These are phyloP conservation scores for Daldinia loculata DNA, from an alignment of 495 filamentous ascomycete genomes.

Conservation along the genomic window DNA sequence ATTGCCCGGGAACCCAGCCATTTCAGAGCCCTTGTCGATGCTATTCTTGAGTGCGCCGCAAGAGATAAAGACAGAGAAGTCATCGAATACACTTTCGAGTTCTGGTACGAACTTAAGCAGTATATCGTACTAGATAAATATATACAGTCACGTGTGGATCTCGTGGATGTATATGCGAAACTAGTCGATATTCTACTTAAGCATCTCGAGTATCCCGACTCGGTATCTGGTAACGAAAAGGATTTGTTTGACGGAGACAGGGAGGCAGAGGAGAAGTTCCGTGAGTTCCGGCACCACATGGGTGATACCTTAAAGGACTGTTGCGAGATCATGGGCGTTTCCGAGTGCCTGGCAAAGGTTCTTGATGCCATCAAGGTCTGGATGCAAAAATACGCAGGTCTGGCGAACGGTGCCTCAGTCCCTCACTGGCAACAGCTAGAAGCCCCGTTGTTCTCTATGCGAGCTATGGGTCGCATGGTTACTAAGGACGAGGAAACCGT, in stretches of 20 bases:
- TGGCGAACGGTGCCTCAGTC: conserved; percentile 76
- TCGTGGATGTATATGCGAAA: conserved; percentile 80
- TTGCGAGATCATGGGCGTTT: conserved; percentile 92
- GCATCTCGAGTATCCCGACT: conserved; percentile 88
- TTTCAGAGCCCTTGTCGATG: conserved; percentile 88
- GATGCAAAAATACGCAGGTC: conserved; percentile 81
- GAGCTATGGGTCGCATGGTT: conserved; percentile 98
- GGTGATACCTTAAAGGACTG: conserved; percentile 98
- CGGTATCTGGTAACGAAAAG: conserved; percentile 72
- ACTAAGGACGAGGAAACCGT: conserved; percentile 84
- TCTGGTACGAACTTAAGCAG: conserved; percentile 99
- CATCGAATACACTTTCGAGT: conserved; percentile 89
- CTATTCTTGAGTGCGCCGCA: conserved; percentile 87
- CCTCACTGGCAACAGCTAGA: conserved; percentile 97
- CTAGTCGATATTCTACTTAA: conserved; percentile 93
- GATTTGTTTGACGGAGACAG: conserved; percentile 96
- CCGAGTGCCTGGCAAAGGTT: conserved; percentile 88
- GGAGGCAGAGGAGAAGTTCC: conserved; percentile 96
- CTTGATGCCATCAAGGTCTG: conserved; percentile 84
- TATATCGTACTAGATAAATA: conserved; percentile 91
- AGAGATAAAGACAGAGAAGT: conserved; percentile 88
- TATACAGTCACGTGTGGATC: conserved; percentile 76
- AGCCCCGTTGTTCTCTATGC: conserved; percentile 91
- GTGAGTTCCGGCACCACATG: conserved; percentile 95
- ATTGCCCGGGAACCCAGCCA: conserved; percentile 82